Evolutionary conservation across 805 yeast species (phyloP).

Genomic region (Scheffersomyces ergatensis): DNA sequence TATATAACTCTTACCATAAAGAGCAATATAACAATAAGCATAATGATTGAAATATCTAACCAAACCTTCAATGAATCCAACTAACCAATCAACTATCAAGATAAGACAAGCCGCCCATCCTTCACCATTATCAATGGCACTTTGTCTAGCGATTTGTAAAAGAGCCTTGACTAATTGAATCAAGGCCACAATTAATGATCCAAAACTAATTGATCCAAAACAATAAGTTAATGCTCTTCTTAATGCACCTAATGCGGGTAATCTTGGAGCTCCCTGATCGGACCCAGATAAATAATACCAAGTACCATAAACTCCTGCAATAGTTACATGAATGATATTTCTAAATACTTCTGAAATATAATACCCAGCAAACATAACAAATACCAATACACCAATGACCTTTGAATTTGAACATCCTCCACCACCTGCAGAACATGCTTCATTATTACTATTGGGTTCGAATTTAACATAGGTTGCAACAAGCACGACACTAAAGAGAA

Average conservation of each 20-base stretch:
- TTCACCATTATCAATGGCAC: conserved; percentile 51
- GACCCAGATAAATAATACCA: conserved; percentile 84
- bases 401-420: conserved; percentile 53
- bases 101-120: conserved; percentile 51
- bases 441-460: conserved; percentile 52
- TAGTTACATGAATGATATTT: conserved; percentile 76
- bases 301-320: conserved; percentile 82
- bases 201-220: conserved; percentile 87
- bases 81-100: conserved; percentile 54
- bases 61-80: conserved; percentile 72
- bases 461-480: conserved; percentile 78
- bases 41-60: conserved; percentile 86
- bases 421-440: conserved; percentile 55
- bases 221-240: conserved; percentile 79
- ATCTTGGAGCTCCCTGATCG: conserved; percentile 73
- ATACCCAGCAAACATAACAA: conserved; percentile 79
- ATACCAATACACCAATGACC: conserved; percentile 68
- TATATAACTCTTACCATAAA: conserved; percentile 79
- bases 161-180: conserved; percentile 64
- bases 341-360: conserved; percentile 79
- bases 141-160: conserved; percentile 50
- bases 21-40: conserved; percentile 82
- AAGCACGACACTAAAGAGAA: conserved; percentile 63
- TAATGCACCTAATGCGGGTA: conserved; percentile 80
- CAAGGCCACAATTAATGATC: conserved; percentile 69